A percentile compares a stretch with the other conserved stretches of the same genome.
Conservation (phyloP, 495 filamentous ascomycete genomes). For the Clohesyomyces aquaticus region DNA sequence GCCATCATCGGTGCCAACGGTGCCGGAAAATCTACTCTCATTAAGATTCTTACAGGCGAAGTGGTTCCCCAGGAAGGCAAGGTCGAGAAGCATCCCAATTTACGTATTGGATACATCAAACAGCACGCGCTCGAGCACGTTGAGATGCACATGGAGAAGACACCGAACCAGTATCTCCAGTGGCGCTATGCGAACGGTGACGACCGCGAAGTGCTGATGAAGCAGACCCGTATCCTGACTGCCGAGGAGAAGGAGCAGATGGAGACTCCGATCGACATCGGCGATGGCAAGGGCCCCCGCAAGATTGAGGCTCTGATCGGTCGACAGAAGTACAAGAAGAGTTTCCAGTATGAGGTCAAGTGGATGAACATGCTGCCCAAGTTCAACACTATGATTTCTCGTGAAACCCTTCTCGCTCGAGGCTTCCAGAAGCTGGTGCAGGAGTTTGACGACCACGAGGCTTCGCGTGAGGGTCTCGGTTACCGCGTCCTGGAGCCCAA, state of each 20-base stretch:
- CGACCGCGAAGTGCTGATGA: conserved; percentile 94
- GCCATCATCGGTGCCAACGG: conserved; percentile 97
- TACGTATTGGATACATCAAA: conserved; percentile 99
- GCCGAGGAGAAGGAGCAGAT: conserved; percentile 85
- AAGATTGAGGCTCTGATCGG: conserved; percentile 89
- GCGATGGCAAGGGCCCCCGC: conserved; percentile 75
- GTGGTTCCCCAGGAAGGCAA: conserved; percentile 81
- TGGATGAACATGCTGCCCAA: conserved; percentile 89
- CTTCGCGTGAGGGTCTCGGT: conserved; percentile 93
- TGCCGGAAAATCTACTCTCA: conserved; percentile 97
- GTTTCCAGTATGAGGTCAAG: conserved; percentile 98
- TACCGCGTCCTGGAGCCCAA: conserved; percentile 90
- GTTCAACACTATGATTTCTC: conserved; percentile 87
- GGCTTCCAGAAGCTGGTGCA: conserved; percentile 94
- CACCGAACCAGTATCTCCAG: conserved; percentile 96
- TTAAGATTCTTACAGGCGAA: conserved; percentile 98
- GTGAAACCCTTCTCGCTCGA: conserved; percentile 82
- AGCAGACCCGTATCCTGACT: conserved; percentile 92
- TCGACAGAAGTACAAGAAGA: conserved; percentile 98
- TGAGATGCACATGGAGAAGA: conserved; percentile 99
- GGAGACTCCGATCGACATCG: conserved; percentile 81
- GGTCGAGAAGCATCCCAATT: conserved; percentile 97
- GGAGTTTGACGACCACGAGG: conserved; percentile 98
- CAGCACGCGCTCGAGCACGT: conserved; percentile 99
- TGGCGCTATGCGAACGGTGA: conserved; percentile 98